Evolutionary conservation across 129 eudicot species (phyloP).

Genomic region (Flaveria trinervia): DNA sequence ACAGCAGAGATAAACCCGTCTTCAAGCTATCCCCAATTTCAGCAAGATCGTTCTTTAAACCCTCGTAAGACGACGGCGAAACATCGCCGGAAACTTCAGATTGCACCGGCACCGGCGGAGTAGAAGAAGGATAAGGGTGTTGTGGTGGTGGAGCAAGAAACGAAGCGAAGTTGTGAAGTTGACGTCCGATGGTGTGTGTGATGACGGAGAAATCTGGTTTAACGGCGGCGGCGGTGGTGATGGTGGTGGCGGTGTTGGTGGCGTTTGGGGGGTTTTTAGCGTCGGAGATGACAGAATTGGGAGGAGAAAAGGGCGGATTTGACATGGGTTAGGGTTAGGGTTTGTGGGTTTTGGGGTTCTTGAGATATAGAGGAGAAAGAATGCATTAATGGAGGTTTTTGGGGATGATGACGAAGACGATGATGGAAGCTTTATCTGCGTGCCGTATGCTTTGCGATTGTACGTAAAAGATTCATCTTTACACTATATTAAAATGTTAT

Average conservation of each 20-base stretch:
- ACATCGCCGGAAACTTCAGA: constrained; percentile 13
- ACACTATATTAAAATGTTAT: not conserved
- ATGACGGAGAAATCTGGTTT: constrained; percentile 49
- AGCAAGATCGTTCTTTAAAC: constrained; percentile 62
- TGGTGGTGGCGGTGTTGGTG: constrained; percentile 15
- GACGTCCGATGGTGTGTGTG: constrained; percentile 50
- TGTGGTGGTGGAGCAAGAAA: constrained; percentile 70
- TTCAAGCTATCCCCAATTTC: constrained; percentile 64
- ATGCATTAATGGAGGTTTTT: constrained; percentile 19
- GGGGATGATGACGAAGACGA: constrained; percentile 3
- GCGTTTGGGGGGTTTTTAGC: not conserved
- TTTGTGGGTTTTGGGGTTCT: constrained; percentile 2
- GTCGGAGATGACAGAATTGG: constrained; percentile 44
- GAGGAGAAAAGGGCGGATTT: constrained; percentile 31
- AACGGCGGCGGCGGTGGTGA: constrained; percentile 19
- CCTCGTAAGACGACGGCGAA: constrained; percentile 38
- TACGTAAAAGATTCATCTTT: not conserved
- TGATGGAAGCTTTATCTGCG: constrained; percentile 14
- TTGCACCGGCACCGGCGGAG: constrained; percentile 18
- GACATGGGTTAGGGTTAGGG: constrained; percentile 29
- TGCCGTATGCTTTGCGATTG: not conserved
- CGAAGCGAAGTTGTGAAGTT: constrained; percentile 58
- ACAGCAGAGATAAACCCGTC: constrained; percentile 50
- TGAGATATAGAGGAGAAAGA: not conserved
- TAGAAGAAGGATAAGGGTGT: constrained; percentile 15